Evolutionary conservation across 2,329 filamentous ascomycete species (phyloP), one percentile per base, ranked within the genome.

Genomic region (Sporothrix mexicana): DNA sequence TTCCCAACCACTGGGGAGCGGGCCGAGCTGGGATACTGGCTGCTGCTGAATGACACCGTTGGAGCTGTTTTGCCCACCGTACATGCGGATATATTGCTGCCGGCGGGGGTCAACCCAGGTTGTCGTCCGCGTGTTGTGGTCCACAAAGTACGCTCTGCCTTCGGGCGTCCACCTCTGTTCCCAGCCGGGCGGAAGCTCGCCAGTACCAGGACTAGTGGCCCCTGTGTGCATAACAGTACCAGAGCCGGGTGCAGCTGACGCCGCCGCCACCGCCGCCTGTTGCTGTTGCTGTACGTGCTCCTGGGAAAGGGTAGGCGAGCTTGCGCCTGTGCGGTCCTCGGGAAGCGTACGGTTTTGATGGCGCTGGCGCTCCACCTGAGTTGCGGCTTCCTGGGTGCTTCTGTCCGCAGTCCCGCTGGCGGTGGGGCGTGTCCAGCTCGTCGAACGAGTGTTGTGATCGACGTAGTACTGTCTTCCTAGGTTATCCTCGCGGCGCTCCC

Each of bases 21-120:
- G 96, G 3, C 96, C 96, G 62, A 99, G 88, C 81, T 99, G 96
- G 1, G 96, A 98, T 1, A 99, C 96, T 0, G 96, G 95, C 83
- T 99, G 96, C 80, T 98, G 95, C 82, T 98, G 95, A 76, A 98
- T 97, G 70, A 91, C 92, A 66, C 93, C 95, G 77, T 91, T 94
- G 77, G 90, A 89, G 75, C 92, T 93, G 82, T 94, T 96, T 78
- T 95, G 93, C 1, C 95, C 95, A 45, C 89, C 89, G 80, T 99
- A 99, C 93, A 98, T 98, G 73, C 96, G 89, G 74, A 99, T 98
- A 83, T 98, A 99, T 82, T 99, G 96, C 83, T 98, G 96, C 75
- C 96, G 91, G 77, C 96, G 91, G 43, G 96, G 96, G 80, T 99
- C 96, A 17, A 99, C 96, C 96, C 96, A 99, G 0, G 96, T 98